Conservation (phyloP, 208 protist species). For the Wallacemonas rigidus region DNA sequence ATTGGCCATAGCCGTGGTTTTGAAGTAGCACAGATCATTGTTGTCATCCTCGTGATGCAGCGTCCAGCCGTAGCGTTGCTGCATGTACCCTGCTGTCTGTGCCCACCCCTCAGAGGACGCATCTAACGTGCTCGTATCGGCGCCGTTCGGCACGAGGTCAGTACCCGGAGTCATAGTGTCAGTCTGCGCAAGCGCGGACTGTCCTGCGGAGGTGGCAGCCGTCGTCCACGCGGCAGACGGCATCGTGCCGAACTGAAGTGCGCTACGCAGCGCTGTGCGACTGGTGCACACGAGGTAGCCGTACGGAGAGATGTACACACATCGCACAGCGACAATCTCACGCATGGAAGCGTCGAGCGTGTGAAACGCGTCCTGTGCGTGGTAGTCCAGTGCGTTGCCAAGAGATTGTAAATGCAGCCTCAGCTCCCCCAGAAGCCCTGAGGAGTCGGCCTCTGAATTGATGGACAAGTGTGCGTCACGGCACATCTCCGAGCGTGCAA, state of each 20-base stretch:
- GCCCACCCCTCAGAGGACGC: neutral
- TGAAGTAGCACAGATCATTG: slow-evolving; percentile 57
- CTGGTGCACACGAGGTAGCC: slow-evolving; percentile 30
- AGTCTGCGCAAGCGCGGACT: neutral
- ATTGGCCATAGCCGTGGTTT: slow-evolving; percentile 55
- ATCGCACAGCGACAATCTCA: slow-evolving; percentile 11
- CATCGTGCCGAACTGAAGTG: neutral
- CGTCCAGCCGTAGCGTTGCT: slow-evolving; percentile 33
- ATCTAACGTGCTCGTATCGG: no score
- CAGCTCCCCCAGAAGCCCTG: slow-evolving; percentile 25
- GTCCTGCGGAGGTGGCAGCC: neutral
- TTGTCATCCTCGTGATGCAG: slow-evolving; percentile 36
- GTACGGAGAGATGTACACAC: slow-evolving; percentile 24
- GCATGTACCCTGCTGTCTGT: slow-evolving; percentile 24
- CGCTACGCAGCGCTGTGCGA: neutral
- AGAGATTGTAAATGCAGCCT: slow-evolving; percentile 14
- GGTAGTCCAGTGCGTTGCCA: slow-evolving; percentile 7
- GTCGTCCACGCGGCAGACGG: neutral
- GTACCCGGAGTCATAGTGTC: no score
- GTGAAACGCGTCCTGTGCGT: slow-evolving; percentile 19
- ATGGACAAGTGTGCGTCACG: slow-evolving; percentile 13
- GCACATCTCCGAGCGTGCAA: neutral
- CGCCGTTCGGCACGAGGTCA: no score
- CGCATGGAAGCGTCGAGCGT: slow-evolving; percentile 15
- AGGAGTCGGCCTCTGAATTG: slow-evolving; percentile 19